Percentiles rank a stretch among this genome's conserved stretches.
phyloP scores from a whole-genome alignment of 768 basidiomycete species.

The Leccinellum luteum region DNA sequence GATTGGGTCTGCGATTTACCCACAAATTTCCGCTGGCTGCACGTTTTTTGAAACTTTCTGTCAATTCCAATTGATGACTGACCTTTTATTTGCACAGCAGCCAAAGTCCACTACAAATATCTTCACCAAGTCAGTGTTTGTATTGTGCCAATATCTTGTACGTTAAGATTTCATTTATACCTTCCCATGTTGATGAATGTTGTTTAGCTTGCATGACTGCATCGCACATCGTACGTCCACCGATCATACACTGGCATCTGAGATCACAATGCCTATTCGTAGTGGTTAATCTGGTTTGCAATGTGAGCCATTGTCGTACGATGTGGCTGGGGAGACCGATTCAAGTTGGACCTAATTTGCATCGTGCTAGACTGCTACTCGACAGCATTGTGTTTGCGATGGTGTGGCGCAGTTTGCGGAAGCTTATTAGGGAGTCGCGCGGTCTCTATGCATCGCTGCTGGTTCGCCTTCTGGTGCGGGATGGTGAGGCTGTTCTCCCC shows the following conservation, averaged over 20 bases:
- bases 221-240: conserved; percentile 9
- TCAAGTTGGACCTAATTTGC: not conserved
- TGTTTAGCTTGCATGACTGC: not conserved
- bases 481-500: not conserved
- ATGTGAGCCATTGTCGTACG: not conserved
- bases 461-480: conserved; percentile 3
- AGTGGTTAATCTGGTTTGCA: conserved; percentile 10
- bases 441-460: not conserved
- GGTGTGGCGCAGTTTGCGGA: conserved; percentile 2
- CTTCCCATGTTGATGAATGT: not conserved
- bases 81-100: not conserved
- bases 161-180: not conserved
- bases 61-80: not conserved
- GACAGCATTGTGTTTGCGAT: conserved; percentile 7
- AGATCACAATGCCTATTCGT: not conserved
- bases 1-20: not conserved
- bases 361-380: conserved; percentile 3
- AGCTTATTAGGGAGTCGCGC: not conserved
- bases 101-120: not conserved
- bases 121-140: not conserved
- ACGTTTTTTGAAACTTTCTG: not conserved
- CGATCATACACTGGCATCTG: not conserved
- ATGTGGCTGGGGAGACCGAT: not conserved
- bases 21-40: not conserved
- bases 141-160: not conserved